These are phyloP conservation scores for Martiniozyma asiatica DNA, from an alignment of 1,139 yeast species.

Conservation along the genomic window DNA sequence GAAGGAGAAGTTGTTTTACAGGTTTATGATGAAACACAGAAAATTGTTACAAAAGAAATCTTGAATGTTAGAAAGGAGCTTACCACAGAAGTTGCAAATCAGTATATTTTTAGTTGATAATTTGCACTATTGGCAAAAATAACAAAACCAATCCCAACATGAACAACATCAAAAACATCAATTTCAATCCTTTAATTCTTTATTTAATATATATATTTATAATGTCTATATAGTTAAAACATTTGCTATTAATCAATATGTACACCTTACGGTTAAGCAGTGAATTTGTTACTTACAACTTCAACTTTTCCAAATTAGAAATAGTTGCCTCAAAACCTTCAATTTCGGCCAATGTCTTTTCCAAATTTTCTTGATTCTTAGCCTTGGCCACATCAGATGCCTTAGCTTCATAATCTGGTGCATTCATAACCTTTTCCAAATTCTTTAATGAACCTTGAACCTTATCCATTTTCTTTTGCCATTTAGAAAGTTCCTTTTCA, in stretches of 20 bases:
- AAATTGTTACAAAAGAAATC: conserved; percentile 35
- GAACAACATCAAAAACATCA: background rate
- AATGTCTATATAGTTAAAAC: too few species aligned
- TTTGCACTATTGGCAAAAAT: background rate
- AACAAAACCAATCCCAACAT: conserved; percentile 1
- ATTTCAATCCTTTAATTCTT: conserved; percentile 1
- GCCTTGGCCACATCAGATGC: conserved; percentile 77
- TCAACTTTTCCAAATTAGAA: conserved; percentile 60
- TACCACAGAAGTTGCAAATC: background rate
- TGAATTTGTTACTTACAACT: too few species aligned
- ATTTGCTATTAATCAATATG: too few species aligned
- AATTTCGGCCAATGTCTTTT: conserved; percentile 69
- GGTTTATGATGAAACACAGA: conserved; percentile 36
- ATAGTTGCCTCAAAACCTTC: conserved; percentile 76
- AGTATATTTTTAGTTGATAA: conserved; percentile 2
- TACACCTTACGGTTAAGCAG: too few species aligned
- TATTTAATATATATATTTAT: background rate
- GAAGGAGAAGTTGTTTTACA: conserved; percentile 31
- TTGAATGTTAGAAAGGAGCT: conserved; percentile 28
- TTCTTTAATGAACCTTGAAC: conserved; percentile 34
- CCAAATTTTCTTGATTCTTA: conserved; percentile 56
- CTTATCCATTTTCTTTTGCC: conserved; percentile 59
- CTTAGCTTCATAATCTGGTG: conserved; percentile 76
- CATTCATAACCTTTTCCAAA: conserved; percentile 50
- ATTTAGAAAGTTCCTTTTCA: conserved; percentile 81